phyloP scores from a whole-genome alignment of 164 flowering plant species.

The Dillenia turbinata region DNA sequence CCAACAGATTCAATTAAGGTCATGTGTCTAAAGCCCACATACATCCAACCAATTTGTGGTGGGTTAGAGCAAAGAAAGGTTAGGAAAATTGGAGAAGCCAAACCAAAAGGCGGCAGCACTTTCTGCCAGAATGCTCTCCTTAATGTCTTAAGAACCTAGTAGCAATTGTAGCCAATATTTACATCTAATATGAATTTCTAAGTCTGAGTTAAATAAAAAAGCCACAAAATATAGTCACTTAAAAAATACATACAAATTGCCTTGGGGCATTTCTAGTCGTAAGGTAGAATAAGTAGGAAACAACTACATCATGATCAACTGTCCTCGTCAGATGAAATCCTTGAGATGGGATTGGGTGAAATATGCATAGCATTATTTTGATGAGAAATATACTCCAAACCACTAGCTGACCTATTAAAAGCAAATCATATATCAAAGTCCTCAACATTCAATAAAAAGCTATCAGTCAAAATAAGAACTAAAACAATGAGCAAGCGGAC shows the following conservation, averaged over 20 bases:
- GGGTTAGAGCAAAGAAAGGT: too few relatives aligned
- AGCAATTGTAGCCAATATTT: background rate
- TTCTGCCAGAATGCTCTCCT: too few relatives aligned
- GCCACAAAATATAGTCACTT: background rate
- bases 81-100: too few relatives aligned
- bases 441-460: background rate
- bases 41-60: too few relatives aligned
- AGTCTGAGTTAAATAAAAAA: background rate
- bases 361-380: conserved; percentile 6
- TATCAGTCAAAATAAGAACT: background rate
- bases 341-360: conserved; percentile 12
- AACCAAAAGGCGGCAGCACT: too few relatives aligned
- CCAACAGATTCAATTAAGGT: too few relatives aligned
- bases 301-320: background rate
- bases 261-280: too few relatives aligned
- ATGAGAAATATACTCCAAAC: conserved; percentile 11
- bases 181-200: background rate
- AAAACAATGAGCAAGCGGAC: background rate
- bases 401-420: background rate
- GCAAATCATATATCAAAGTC: background rate
- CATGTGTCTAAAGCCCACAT: too few relatives aligned
- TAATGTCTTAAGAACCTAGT: background rate
- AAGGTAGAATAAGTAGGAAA: too few relatives aligned
- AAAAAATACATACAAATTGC: background rate
- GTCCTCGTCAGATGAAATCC: conserved; percentile 56